Evolutionary conservation across 805 yeast species (phyloP).

Genomic region (Schwanniomyces polymorphus): DNA sequence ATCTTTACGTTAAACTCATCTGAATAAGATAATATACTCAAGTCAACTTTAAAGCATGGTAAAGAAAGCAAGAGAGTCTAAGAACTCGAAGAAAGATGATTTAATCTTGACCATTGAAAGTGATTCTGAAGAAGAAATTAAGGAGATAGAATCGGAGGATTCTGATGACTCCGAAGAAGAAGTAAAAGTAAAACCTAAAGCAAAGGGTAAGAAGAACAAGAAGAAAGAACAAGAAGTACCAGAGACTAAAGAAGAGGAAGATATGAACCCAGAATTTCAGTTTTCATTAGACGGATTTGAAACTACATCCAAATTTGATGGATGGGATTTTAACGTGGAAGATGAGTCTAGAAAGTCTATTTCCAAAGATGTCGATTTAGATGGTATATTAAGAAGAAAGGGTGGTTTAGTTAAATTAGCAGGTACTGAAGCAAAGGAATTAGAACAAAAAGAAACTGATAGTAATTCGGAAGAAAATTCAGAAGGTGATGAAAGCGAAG

Average conservation of each 20-base stretch:
- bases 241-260: conserved; percentile 43
- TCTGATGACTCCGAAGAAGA: conserved; percentile 12
- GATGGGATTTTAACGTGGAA: conserved; percentile 81
- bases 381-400: conserved; percentile 80
- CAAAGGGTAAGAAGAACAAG: conserved; percentile 15
- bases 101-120: conserved; percentile 78
- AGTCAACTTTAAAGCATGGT: conserved; percentile 3
- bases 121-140: conserved; percentile 56
- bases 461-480: conserved; percentile 22
- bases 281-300: conserved; percentile 67
- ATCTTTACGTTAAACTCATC: not conserved
- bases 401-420: conserved; percentile 67
- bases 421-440: conserved; percentile 32
- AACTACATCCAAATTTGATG: conserved; percentile 51
- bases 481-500: conserved; percentile 29
- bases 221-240: conserved; percentile 19
- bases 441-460: conserved; percentile 16
- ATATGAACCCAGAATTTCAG: conserved; percentile 70
- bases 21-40: not conserved
- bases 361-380: conserved; percentile 76
- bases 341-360: conserved; percentile 19
- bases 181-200: conserved; percentile 32
- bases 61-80: conserved; percentile 1
- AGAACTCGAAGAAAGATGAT: conserved; percentile 31
- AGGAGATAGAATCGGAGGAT: conserved; percentile 22